Percentiles rank a stretch among this genome's conserved stretches.
phyloP scores from a whole-genome alignment of 2,329 filamentous ascomycete species.

The Aspergillus transmontanensis region DNA sequence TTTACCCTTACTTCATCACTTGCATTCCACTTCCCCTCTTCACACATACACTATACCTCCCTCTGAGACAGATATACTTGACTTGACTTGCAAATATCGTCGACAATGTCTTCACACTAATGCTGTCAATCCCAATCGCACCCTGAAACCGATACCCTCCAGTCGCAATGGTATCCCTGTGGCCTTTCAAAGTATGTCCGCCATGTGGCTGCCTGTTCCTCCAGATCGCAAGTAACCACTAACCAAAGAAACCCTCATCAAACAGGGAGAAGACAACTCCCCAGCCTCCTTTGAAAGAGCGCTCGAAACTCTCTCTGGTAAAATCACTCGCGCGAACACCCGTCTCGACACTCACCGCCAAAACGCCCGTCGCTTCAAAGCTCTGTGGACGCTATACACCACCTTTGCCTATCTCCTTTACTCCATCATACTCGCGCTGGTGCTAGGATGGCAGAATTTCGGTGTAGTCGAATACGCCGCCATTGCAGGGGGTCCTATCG shows the following conservation, averaged over 20 bases:
- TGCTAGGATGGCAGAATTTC: conserved; percentile 82
- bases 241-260: conserved; percentile 6
- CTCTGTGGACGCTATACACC: conserved; percentile 87
- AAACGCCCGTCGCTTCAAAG: conserved; percentile 74
- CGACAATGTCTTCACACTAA: background rate
- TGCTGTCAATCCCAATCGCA: background rate
- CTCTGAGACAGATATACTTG: background rate
- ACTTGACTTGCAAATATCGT: background rate
- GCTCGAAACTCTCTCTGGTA: conserved; percentile 76
- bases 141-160: background rate
- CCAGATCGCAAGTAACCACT: background rate
- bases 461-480: conserved; percentile 75
- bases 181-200: conserved; percentile 75
- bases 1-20: conserved; percentile 1
- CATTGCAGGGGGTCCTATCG: conserved; percentile 73
- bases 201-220: background rate
- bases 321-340: conserved; percentile 75
- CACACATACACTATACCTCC: background rate
- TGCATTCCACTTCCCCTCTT: background rate
- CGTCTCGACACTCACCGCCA: conserved; percentile 73
- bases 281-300: conserved; percentile 92
- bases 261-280: conserved; percentile 74
- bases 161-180: conserved; percentile 72
- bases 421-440: conserved; percentile 76
- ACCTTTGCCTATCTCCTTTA: conserved; percentile 89